These are phyloP conservation scores for Chlamydomonas sp. DNA, from an alignment of 139 green algal species.

Conservation along the genomic window DNA sequence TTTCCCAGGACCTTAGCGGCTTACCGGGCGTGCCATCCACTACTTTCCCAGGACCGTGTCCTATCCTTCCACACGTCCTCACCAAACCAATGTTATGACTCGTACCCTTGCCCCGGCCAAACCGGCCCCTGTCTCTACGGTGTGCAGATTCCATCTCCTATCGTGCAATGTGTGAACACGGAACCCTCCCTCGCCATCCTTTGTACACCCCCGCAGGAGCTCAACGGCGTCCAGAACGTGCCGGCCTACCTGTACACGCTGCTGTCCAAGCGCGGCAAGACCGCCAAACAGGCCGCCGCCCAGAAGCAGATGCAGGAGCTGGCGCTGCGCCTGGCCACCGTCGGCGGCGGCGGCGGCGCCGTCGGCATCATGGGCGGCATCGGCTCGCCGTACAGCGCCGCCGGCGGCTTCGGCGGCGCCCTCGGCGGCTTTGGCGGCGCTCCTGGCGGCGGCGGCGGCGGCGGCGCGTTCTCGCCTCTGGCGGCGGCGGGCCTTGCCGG, in stretches of 20 bases:
- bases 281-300: constrained; percentile 53
- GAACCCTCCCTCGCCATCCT: too few species aligned
- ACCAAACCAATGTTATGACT: too few species aligned
- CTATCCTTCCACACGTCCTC: too few species aligned
- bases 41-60: too few species aligned
- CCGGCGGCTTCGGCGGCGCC: not conserved
- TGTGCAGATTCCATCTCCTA: too few species aligned
- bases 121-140: too few species aligned
- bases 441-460: not conserved
- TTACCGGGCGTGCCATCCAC: too few species aligned
- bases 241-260: constrained; percentile 61
- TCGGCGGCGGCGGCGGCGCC: not conserved
- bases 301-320: constrained; percentile 47
- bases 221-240: constrained; percentile 38
- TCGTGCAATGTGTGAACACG: too few species aligned
- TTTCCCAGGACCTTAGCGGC: too few species aligned
- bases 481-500: not conserved
- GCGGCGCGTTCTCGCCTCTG: too few species aligned
- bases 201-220: not conserved
- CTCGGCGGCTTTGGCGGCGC: not conserved
- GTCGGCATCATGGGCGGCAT: not conserved
- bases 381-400: not conserved
- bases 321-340: constrained; percentile 8
- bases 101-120: too few species aligned
- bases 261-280: constrained; percentile 56